A percentile compares a stretch with the other conserved stretches of the same genome.
Conservation (phyloP, 345 rosid genomes). For the Erucastrum elatum region DNA sequence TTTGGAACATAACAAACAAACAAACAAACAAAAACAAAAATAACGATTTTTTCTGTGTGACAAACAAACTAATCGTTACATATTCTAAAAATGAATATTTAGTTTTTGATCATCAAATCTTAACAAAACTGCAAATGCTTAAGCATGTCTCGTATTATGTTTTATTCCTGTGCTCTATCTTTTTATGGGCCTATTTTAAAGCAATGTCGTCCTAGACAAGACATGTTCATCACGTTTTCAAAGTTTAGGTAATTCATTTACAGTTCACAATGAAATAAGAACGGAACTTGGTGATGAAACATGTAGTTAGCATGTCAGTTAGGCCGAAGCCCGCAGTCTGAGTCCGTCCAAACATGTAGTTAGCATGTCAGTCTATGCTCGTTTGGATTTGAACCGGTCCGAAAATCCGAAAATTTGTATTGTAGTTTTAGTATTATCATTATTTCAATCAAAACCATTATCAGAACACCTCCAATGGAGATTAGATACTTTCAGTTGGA, state of each 20-base stretch:
- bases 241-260: background rate
- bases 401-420: no score
- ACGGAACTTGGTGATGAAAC: background rate
- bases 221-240: background rate
- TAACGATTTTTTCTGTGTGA: background rate
- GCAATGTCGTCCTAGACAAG: background rate
- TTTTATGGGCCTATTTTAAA: background rate
- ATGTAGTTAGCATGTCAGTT: background rate
- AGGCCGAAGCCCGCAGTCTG: no score
- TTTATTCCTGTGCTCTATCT: background rate
- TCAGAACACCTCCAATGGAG: no score
- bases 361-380: no score
- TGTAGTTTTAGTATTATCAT: no score
- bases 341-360: background rate
- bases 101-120: background rate
- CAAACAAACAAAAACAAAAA: background rate
- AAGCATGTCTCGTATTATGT: background rate
- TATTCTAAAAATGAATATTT: constrained; percentile 24
- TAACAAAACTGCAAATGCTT: constrained; percentile 1
- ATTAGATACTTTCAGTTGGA: no score
- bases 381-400: no score
- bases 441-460: no score
- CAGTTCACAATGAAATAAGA: background rate
- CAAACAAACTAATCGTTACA: constrained; percentile 16
- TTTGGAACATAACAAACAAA: background rate